Percentiles rank a stretch among this genome's conserved stretches.
phyloP scores from a whole-genome alignment of 2,329 filamentous ascomycete species.

The Trichoderma sp. region DNA sequence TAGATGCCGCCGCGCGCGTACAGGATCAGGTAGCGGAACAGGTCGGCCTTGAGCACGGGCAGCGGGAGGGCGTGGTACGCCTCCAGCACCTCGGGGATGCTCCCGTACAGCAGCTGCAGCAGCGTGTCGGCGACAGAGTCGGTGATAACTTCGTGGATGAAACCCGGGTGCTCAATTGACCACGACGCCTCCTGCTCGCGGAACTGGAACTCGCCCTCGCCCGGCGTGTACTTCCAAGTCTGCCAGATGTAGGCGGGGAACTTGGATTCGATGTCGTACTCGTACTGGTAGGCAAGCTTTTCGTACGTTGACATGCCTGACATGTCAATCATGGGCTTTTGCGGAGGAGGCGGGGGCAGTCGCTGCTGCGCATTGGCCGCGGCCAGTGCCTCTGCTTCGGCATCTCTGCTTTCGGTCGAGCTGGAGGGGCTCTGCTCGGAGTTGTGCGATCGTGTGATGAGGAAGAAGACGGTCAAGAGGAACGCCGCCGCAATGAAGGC shows the following conservation, averaged over 20 bases:
- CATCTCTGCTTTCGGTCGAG: conserved; percentile 24
- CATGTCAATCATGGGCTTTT: conserved; percentile 69
- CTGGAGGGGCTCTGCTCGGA: conserved; percentile 8
- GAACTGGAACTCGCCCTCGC: conserved; percentile 75
- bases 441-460: conserved; percentile 63
- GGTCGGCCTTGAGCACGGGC: conserved; percentile 76
- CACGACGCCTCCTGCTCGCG: conserved; percentile 86
- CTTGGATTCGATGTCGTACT: conserved; percentile 83
- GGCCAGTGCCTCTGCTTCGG: conserved; percentile 21
- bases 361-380: not conserved
- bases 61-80: conserved; percentile 73
- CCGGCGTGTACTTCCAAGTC: conserved; percentile 90
- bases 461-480: conserved; percentile 67
- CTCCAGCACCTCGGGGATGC: conserved; percentile 75
- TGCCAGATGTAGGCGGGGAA: conserved; percentile 99
- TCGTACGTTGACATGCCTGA: conserved; percentile 70
- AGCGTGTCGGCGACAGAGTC: conserved; percentile 82
- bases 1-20: conserved; percentile 69
- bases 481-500: conserved; percentile 71
- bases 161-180: conserved; percentile 83
- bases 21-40: conserved; percentile 73
- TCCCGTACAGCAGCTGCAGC: conserved; percentile 82
- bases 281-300: conserved; percentile 91
- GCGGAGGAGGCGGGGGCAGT: conserved; percentile 37
- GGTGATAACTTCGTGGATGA: conserved; percentile 96